These are phyloP conservation scores for Monosporascus sp. DNA, from an alignment of 2,329 filamentous ascomycete species.

Conservation along the genomic window DNA sequence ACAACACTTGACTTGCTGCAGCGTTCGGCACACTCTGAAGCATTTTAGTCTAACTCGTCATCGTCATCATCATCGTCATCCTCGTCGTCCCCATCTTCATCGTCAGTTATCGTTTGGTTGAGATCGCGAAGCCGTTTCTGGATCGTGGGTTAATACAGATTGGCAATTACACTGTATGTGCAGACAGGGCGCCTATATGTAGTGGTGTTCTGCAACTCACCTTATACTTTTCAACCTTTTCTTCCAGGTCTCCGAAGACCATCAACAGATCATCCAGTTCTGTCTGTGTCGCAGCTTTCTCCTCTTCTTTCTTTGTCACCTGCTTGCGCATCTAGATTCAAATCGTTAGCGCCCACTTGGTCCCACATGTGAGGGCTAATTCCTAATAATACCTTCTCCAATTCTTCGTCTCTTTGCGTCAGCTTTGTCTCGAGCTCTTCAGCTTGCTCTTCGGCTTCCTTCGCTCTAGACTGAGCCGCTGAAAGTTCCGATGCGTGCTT, in stretches of 20 bases:
- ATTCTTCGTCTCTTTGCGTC: constrained; percentile 29
- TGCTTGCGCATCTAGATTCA: constrained; percentile 20
- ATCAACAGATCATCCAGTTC: constrained; percentile 79
- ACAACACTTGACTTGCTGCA: not conserved
- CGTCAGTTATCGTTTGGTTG: constrained; percentile 69
- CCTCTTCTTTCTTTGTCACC: constrained; percentile 50
- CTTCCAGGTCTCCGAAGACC: constrained; percentile 75
- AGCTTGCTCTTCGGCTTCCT: constrained; percentile 41
- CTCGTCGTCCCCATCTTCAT: constrained; percentile 56
- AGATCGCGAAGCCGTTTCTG: constrained; percentile 58
- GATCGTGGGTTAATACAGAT: constrained; percentile 8
- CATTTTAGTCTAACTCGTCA: constrained; percentile 25
- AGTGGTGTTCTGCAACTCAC: constrained; percentile 36
- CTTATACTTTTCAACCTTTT: constrained; percentile 72
- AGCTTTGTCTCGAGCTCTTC: constrained; percentile 47
- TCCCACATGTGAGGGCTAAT: not conserved
- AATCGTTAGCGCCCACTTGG: constrained; percentile 9
- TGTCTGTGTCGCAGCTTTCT: constrained; percentile 58
- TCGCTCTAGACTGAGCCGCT: constrained; percentile 24
- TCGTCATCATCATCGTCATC: constrained; percentile 38
- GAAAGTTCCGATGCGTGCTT: constrained; percentile 35
- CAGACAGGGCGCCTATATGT: not conserved
- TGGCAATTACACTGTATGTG: not conserved
- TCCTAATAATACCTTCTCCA: constrained; percentile 21
- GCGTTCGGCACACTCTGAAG: not conserved